Evolutionary conservation across 345 rosid species (phyloP).

Genomic region (Gossypium rotundifolium): DNA sequence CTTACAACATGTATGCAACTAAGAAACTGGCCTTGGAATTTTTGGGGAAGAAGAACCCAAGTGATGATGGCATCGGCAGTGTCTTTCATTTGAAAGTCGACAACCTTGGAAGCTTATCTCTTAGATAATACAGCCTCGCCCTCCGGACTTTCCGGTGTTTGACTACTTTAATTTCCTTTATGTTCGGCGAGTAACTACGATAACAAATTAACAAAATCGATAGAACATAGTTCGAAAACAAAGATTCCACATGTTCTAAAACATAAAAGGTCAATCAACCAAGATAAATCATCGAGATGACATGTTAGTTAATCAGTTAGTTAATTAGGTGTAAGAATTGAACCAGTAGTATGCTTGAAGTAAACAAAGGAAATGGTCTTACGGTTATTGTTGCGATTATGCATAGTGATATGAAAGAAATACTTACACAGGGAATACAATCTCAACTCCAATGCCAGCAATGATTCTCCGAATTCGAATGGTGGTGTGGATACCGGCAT

Average conservation of each 20-base stretch:
- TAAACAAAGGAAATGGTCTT: neutral
- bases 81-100: conserved; percentile 70
- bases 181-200: conserved; percentile 70
- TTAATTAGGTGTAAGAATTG: neutral
- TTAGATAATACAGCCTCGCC: conserved; percentile 77
- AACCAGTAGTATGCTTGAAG: neutral
- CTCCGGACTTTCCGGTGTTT: conserved; percentile 76
- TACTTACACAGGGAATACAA: conserved; percentile 14
- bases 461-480: conserved; percentile 77
- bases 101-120: conserved; percentile 88
- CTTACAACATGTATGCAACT: neutral
- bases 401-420: neutral
- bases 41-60: neutral
- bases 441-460: conserved; percentile 47
- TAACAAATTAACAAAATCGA: neutral
- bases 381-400: neutral
- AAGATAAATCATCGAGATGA: too few relatives aligned
- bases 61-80: neutral
- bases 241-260: neutral
- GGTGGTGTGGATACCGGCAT: conserved; percentile 85
- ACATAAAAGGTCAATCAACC: too few relatives aligned
- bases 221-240: neutral
- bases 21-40: neutral
- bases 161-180: conserved; percentile 65
- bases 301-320: neutral